A percentile compares a stretch with the other conserved stretches of the same genome.
Conservation (phyloP, 257 asterid genomes). For the Penstemon newberryi region DNA sequence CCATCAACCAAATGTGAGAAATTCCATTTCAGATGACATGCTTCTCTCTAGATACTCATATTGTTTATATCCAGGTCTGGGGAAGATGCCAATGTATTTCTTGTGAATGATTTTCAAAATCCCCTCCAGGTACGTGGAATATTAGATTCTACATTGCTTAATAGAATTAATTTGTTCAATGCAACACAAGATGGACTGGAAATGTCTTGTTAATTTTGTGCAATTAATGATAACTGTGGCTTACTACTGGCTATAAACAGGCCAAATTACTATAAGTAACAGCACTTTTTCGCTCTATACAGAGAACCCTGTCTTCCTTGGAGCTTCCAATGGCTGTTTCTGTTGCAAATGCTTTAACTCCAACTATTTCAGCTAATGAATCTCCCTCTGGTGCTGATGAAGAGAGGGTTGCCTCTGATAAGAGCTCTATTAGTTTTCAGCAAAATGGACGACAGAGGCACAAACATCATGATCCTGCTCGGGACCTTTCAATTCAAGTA, state of each 20-base stretch:
- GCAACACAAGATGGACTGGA: conserved; percentile 6
- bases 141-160: conserved; percentile 24
- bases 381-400: conserved; percentile 43
- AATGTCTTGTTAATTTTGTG: conserved; percentile 3
- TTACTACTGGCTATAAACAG: conserved; percentile 7
- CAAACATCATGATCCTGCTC: conserved; percentile 81
- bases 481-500: conserved; percentile 86
- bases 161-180: neutral
- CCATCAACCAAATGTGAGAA: neutral
- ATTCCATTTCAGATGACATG: conserved; percentile 8
- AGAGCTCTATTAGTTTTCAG: conserved; percentile 38
- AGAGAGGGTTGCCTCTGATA: conserved; percentile 45
- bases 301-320: conserved; percentile 92
- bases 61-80: conserved; percentile 70
- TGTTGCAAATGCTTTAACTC: conserved; percentile 49
- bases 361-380: conserved; percentile 44
- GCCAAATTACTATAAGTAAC: conserved; percentile 21
- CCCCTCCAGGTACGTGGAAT: conserved; percentile 81
- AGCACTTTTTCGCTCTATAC: conserved; percentile 27
- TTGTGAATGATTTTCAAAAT: conserved; percentile 87
- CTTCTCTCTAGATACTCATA: conserved; percentile 14
- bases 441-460: conserved; percentile 66
- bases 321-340: conserved; percentile 82
- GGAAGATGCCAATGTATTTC: conserved; percentile 92
- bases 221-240: conserved; percentile 17